Evolutionary conservation across 345 rosid genomes (phyloP).

Genomic region (Xanthoceras sorbifolium): DNA sequence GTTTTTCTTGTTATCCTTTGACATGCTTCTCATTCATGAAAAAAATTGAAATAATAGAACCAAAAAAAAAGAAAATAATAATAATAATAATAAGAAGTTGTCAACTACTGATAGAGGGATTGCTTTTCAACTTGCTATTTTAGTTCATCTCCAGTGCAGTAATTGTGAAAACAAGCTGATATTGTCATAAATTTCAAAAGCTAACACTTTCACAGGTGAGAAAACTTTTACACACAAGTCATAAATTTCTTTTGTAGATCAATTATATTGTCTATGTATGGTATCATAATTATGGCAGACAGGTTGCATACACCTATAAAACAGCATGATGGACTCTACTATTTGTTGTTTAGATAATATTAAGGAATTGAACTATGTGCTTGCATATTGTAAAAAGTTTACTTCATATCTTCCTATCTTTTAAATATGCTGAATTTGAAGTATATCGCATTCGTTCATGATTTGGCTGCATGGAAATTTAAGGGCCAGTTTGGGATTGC

Average conservation of each 20-base stretch:
- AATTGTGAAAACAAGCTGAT: neutral
- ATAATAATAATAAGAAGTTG: no score
- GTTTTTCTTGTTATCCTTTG: neutral
- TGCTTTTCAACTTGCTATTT: no score
- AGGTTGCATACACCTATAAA: neutral
- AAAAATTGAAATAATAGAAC: neutral
- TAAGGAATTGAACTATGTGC: neutral
- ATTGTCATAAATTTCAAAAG: slow-evolving; percentile 87
- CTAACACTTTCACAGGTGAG: slow-evolving; percentile 83
- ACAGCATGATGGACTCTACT: neutral
- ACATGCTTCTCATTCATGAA: neutral
- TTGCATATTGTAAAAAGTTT: no score
- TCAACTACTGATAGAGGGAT: neutral
- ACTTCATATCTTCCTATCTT: neutral
- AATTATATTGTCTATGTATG: neutral
- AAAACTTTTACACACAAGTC: slow-evolving; percentile 11
- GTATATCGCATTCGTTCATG: neutral
- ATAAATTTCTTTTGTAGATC: neutral
- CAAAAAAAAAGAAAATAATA: neutral
- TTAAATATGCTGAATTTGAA: neutral
- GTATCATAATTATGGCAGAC: neutral
- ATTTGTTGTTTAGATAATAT: neutral
- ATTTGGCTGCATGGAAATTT: neutral
- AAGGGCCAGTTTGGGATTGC: no score
- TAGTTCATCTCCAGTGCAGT: neutral